phyloP scores from a whole-genome alignment of 2,329 filamentous ascomycete species.

The Penicillium brasilianum region DNA sequence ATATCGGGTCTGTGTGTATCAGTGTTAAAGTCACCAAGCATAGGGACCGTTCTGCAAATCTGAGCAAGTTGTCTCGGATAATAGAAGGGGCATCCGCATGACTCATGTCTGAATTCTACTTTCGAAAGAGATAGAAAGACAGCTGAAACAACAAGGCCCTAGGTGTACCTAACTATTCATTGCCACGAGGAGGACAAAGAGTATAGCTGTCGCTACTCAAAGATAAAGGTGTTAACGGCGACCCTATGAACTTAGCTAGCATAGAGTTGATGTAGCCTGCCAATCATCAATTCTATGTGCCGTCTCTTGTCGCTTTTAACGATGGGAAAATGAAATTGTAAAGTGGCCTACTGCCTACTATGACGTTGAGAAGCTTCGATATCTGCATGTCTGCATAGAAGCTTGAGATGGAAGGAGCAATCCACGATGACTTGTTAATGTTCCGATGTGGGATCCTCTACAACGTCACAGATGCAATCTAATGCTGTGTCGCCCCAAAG shows the following conservation, averaged over 20 bases:
- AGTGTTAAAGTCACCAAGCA: background rate
- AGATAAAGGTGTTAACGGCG: slow-evolving; percentile 3
- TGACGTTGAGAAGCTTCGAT: slow-evolving; percentile 12
- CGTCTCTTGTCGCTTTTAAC: slow-evolving; percentile 7
- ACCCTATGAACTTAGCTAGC: slow-evolving; percentile 22
- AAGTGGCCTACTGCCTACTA: background rate
- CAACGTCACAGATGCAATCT: background rate
- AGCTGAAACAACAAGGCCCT: background rate
- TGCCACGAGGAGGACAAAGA: slow-evolving; percentile 15
- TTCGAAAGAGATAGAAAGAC: background rate
- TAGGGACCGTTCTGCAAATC: background rate
- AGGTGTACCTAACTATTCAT: background rate
- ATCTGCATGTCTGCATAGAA: slow-evolving; percentile 18
- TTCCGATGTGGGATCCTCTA: background rate
- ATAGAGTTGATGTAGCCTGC: slow-evolving; percentile 32
- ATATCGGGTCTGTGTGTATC: slow-evolving; percentile 17
- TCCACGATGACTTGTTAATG: background rate
- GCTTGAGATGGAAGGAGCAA: background rate
- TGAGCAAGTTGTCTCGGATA: background rate
- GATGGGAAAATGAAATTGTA: background rate
- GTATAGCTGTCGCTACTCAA: background rate
- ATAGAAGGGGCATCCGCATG: background rate
- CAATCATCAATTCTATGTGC: slow-evolving; percentile 18
- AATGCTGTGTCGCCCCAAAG: slow-evolving; percentile 8
- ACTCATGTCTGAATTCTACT: background rate